Evolutionary conservation across 2,329 filamentous ascomycete genomes (phyloP), one percentile per base, ranked within the genome.

Genomic region (Verticillium nubilum): DNA sequence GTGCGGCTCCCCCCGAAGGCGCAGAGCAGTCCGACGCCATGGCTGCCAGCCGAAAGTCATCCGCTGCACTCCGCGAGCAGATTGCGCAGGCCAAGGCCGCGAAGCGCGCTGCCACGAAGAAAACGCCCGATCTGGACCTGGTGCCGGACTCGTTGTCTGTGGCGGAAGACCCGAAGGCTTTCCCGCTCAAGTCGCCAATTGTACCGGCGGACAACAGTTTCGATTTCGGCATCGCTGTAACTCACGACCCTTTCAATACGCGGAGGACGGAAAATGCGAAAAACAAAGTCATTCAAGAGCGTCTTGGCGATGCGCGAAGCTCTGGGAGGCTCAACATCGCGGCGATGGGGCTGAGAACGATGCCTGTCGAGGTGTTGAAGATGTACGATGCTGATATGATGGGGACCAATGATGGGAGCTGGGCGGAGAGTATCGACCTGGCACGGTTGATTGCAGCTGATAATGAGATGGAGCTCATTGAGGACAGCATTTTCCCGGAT

Each of bases 51-150:
- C 72, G 76, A 42, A 95, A 90, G 67, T 92, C 92, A 0, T 97
- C 94, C 0, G 79, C 84, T 17, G 88, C 92, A 0, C 76, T 99
- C 15, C 86, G 95, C 33, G 92, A 97, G 57, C 93, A 95, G 58
- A 97, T 98, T 63, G 92, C 93, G 37, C 94, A 93, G 67, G 94
- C 95, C 1, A 96, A 94, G 70, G 92, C 92, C 2, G 90, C 92
- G 2, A 89, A 86, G 59, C 84, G 86, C 62, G 86, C 84, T 12
- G 76, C 77, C 3, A 69, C 73, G 33, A 74, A 70, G 52, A 73
- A 68, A 1, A 64, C 66, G 15, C 61, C 69, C 4, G 72, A 76
- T 26, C 63, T 53, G 10, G 52, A 53, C 4, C 26, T 53, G 17
- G 52, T 28, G 13, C 27, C 52, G 27, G 54, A 56, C 33, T 52